Conservation (phyloP, 2,329 filamentous ascomycete species). For the Beauveria medogensis region DNA sequence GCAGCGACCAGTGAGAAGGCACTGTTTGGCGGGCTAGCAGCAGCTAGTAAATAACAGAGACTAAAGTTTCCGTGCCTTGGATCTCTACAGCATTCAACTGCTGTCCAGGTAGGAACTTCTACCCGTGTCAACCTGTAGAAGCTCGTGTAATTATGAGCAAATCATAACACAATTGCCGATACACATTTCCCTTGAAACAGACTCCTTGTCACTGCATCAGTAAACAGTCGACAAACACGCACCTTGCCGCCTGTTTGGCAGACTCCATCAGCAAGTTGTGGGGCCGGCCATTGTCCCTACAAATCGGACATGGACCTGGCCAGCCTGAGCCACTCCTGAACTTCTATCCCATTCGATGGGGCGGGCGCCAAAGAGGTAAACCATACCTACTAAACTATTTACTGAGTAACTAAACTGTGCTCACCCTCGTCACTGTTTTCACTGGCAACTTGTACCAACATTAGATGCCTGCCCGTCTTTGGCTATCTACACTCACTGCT, state of each 20-base stretch:
- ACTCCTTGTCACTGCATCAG: too few species aligned
- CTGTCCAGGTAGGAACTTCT: too few species aligned
- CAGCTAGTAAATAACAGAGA: not conserved
- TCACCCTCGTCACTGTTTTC: not conserved
- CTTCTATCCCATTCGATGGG: conserved; percentile 8
- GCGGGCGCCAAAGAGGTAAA: not conserved
- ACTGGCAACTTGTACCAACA: too few species aligned
- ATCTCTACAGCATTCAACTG: not conserved
- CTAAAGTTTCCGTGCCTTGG: not conserved
- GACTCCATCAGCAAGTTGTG: not conserved
- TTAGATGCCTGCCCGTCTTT: too few species aligned
- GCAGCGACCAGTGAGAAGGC: not conserved
- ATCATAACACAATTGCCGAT: too few species aligned
- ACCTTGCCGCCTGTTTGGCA: not conserved
- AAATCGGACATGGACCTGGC: not conserved
- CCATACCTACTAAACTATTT: too few species aligned
- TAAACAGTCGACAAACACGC: too few species aligned
- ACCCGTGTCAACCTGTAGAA: too few species aligned
- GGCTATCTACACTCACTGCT: not conserved
- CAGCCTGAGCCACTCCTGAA: not conserved
- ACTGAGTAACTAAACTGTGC: too few species aligned
- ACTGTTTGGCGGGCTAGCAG: not conserved
- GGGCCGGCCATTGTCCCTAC: not conserved
- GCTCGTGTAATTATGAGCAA: too few species aligned
- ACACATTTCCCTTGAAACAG: too few species aligned